phyloP scores from a whole-genome alignment of 2,329 filamentous ascomycete genomes.

The Exserohilum turcica region DNA sequence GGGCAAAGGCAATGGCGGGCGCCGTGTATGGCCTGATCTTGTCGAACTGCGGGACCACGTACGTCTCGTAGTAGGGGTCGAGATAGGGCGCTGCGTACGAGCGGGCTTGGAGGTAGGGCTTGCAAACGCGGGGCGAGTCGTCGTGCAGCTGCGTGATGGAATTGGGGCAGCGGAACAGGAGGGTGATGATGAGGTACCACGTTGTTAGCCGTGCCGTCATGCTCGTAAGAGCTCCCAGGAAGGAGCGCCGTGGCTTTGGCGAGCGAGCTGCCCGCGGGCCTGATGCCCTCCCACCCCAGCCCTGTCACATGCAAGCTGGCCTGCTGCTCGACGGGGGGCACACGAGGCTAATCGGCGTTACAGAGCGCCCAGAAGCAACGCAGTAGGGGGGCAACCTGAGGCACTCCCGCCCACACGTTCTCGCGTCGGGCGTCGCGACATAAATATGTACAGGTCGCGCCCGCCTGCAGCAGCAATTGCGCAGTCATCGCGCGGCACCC shows the following conservation, averaged over 20 bases:
- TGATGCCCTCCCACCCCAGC: too few relatives aligned
- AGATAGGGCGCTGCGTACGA: conserved; percentile 74
- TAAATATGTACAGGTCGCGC: not conserved
- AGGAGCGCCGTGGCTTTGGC: conserved; percentile 26
- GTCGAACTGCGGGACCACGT: conserved; percentile 82
- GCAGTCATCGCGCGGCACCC: not conserved
- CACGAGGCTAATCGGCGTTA: not conserved
- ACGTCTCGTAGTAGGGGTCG: conserved; percentile 82
- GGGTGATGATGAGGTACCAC: conserved; percentile 84
- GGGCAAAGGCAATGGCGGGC: conserved; percentile 69
- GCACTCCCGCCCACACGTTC: not conserved
- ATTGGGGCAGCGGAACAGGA: conserved; percentile 81
- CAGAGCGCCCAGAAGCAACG: not conserved
- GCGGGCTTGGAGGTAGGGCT: conserved; percentile 72
- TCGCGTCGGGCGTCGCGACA: not conserved
- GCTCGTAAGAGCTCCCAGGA: conserved; percentile 38
- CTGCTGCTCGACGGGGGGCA: not conserved
- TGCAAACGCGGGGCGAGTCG: conserved; percentile 77
- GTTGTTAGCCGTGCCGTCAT: conserved; percentile 61
- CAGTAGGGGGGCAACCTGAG: conserved; percentile 12
- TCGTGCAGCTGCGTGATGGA: conserved; percentile 70
- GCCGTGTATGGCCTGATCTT: conserved; percentile 73
- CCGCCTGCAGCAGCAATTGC: not conserved
- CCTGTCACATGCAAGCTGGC: conserved; percentile 1
- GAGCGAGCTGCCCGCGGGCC: conserved; percentile 21